Evolutionary conservation across 1,284 basidiomycete genomes (phyloP), one percentile per base, ranked within the genome.

Genomic region (Apiotrichum gracile): DNA sequence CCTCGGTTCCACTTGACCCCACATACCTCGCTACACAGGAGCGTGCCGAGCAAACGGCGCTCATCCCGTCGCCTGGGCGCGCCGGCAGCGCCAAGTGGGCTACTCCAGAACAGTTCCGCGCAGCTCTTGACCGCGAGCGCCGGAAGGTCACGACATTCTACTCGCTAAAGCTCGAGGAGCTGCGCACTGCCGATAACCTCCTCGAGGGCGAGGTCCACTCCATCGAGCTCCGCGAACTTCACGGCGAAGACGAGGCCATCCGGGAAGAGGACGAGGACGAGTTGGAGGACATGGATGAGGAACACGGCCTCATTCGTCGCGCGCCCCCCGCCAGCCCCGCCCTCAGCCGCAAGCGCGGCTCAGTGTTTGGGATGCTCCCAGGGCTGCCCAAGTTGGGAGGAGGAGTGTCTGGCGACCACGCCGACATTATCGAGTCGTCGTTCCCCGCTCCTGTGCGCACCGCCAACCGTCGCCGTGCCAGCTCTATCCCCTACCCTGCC

Each of bases 131-230:
- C 70, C 79, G 82, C 54, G 92, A 98, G 67, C 78, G 94, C 39
- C 77, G 80, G 67, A 97, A 94, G 79, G 86, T 97, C 22, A 78
- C 79, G 29, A 59, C 78, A 1, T 97, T 97, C 71, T 97, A 97
- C 73, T 80, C 82, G 52, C 67, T 77, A 8, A 89, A 92, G 72
- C 84, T 87, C 64, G 81, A 79, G 37, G 87, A 92, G 54, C 72
- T 93, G 1, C 66, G 83, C 14, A 79, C 80, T 3, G 84, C 87
- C 27, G 76, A 88, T 7, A 76, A 78, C 1, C 78, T 81, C 19
- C 70, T 94, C 38, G 83, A 87, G 62, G 80, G 80, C n/a, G 81
- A 86, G 37, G 78, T 91, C 6, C 68, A 76, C 25, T 74, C 79
- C 59, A 82, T 86, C 65, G 88, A 91, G 61, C 82, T 84, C 50